Base-by-base conservation (phyloP, 441 rosid species). In the Metrosideros polymorpha region DNA sequence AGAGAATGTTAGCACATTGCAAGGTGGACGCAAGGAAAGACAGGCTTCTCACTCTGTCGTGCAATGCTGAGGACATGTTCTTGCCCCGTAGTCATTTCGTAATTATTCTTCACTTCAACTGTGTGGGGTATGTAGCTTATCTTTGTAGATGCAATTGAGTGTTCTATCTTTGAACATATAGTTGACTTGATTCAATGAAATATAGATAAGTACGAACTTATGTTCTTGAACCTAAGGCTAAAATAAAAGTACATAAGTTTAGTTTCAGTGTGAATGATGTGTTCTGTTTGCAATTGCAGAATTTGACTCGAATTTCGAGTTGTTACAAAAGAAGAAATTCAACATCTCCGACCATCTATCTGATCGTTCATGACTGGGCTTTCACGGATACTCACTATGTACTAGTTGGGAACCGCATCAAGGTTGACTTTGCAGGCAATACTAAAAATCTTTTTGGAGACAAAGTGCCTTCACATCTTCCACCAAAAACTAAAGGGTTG, bases 291-390 rank as follows among this genome's bases (percentile, higher is more conserved):
- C 19, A 10, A 85, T 85, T 86, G 82, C 92, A 97, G 98, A 95
- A 89, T 94, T 89, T 85, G 97, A 97, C 87, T 83, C 91, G 15
- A 85, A 90, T 63, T 95, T 97, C 91, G 90, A 92, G 88, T 25
- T 92, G 89, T 29, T 94, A 79, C 92, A 92, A 84, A 91, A 82
- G 59, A 91, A 71, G 89, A 96, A 93, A 57, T 95, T 94, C 88
- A 84, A 84, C 82, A 92, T 97, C 76, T 89, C 95, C 1, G 99
- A 97, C 87, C 99, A 95, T 85, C 83, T 95, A 91, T 85, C 83
- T 95, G 91, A 95, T 95, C 97, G 92, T 95, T 84, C 99, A 97
- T 77, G 99, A 97, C 42, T 97, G 98, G 99, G 98, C 98, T 12
- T 93, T 95, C 86, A 97, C 97, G 1, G 97, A 94, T 54, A 89